Base-by-base conservation (phyloP, 2,329 filamentous ascomycete genomes). In the Aspergillus sp. region DNA sequence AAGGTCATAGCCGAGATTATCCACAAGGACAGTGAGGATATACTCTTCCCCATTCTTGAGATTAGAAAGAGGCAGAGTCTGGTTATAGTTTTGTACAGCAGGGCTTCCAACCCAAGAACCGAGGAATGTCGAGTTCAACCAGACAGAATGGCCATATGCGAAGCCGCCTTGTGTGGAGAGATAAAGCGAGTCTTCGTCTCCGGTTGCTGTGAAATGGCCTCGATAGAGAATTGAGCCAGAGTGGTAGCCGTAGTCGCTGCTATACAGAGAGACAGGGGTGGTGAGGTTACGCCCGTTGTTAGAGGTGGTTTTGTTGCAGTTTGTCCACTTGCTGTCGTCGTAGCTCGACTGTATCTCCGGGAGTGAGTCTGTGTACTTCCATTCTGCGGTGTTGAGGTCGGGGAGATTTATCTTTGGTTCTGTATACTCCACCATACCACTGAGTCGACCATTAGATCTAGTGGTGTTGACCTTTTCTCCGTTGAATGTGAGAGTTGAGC, bases 191-290 rank as follows among this genome's bases (percentile, higher is more conserved):
- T 70, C 69, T 49, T 88, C 84, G 1, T 72, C 66, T 11, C 83
- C 83, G 1, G 70, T 75, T 5, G 85, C 79, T 1, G 69, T 75
- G 59, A 91, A 90, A 51, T 81, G 74, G 0, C 85, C 86, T 2
- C 86, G 78, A 69, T 79, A 90, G 38, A 90, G 53, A 0, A 90
- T 71, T 1, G 77, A 78, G 4, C 86, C 86, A 0, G 81, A 75
- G 60, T 87, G 74, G 64, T 82, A 90, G 26, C 86, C 86, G 56
- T 90, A 90, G 62, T 90, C 86, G 11, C 78, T 78, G 0, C 74
- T 75, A 55, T 85, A 88, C 0, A 90, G 75, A 0, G 79, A 82
- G 0, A 78, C 81, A 0, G 85, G 81, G 0, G 86, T 90, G 1
- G 70, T 75, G 2, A 84, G 66, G 2, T 74, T 67, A 13, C 66